A percentile compares a stretch with the other conserved stretches of the same genome.
Evolutionary conservation across 768 basidiomycete species (phyloP).

Genomic region (Sutorius australiensis): DNA sequence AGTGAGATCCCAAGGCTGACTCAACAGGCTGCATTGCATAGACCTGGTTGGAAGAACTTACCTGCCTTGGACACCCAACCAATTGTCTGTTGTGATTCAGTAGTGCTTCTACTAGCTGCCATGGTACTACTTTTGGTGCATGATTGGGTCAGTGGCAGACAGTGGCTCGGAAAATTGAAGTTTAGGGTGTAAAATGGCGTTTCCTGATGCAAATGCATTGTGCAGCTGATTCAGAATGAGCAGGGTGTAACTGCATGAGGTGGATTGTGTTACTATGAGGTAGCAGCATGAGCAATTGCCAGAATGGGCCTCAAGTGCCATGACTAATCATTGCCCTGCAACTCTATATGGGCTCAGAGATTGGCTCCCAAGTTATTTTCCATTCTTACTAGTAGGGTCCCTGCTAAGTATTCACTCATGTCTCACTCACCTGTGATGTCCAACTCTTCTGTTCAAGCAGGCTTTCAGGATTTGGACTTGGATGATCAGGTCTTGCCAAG

Average conservation of each 20-base stretch:
- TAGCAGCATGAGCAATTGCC: neutral
- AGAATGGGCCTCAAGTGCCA: neutral
- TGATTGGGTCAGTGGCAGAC: neutral
- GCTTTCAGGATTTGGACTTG: neutral
- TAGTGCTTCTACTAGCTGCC: neutral
- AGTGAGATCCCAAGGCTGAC: neutral
- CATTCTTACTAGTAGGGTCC: neutral
- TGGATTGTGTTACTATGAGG: neutral
- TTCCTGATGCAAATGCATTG: neutral
- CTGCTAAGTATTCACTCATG: neutral
- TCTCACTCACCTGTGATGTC: neutral
- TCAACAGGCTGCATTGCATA: neutral
- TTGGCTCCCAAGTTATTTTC: neutral
- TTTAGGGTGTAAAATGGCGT: neutral
- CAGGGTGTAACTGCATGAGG: too few relatives aligned
- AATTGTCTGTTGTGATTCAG: neutral
- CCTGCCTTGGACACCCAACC: neutral
- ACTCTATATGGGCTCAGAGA: neutral
- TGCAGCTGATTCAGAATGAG: neutral
- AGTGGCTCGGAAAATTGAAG: neutral
- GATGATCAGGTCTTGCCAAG: neutral
- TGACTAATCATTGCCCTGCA: neutral
- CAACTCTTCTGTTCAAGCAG: neutral
- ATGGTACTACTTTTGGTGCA: neutral
- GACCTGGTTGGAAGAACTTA: neutral